Evolutionary conservation across 139 green algal genomes (phyloP), one percentile per base, ranked within the genome.

Genomic region (Coelastrella sp.): DNA sequence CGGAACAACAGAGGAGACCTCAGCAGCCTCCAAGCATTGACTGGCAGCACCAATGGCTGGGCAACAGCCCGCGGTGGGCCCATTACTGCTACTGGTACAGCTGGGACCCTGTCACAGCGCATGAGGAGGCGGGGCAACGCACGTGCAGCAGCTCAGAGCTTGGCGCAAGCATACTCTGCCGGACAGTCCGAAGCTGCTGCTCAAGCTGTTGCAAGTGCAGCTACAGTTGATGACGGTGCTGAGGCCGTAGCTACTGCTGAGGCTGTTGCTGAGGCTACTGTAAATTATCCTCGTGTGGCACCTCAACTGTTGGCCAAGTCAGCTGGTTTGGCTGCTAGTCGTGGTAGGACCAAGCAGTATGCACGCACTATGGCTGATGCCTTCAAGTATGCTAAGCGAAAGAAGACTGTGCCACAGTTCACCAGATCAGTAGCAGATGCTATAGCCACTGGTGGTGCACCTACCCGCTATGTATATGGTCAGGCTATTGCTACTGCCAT

Each of bases 401-500:
- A 35, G 5, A 35, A 59, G 34, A 40, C 27, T 1, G 4, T 87
- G 4, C 53, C 45, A 1, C 57, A 87, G 51, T 60, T 82, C 3
- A 69, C 67, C 37, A 45, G 6, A 53, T 69, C 82, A 27, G 59
- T 87, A 19, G 40, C 69, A 19, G 40, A 87, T 17, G 69, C 82
- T 0, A 60, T 87, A 25, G 40, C 53, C 30, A 38, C 25, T 41
- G 82, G 82, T 34, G 82, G 82, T 6, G 40, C 53, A 4, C 2
- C 32, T 3, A 41, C 53, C 1, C 51, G 48, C 11, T 73, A 76
- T 43, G 43, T 57, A 30, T 77, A 67, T 30, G 82, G 82, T 34
- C 17, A 75, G 38, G 82, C 82, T 13, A 76, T 87, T 11, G 53
- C 77, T 2, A 53, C 38, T 19, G 85, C 85, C 13, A 41, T 85